Conservation (phyloP, 1,284 basidiomycete genomes). For the Fomitopsis pinicola region DNA sequence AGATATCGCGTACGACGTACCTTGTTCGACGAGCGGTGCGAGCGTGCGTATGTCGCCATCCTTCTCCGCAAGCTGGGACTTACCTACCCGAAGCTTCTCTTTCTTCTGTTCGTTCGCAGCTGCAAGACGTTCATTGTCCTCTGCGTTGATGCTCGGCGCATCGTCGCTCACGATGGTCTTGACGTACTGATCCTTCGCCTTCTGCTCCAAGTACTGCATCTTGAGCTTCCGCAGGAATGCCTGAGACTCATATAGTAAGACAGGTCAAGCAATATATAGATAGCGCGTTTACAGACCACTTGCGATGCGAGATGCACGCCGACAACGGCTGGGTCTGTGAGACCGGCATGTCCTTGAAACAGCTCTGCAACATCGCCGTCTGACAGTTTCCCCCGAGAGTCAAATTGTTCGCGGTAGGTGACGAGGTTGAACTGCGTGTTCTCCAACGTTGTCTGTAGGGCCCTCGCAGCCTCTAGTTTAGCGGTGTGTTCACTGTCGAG, state of each 20-base stretch:
- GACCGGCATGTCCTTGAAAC: slow-evolving; percentile 15
- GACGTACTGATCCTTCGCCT: slow-evolving; percentile 83
- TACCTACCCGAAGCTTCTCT: slow-evolving; percentile 56
- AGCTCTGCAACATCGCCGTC: slow-evolving; percentile 14
- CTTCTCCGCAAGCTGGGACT: slow-evolving; percentile 56
- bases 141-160: slow-evolving; percentile 67
- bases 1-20: slow-evolving; percentile 29
- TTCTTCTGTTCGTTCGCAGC: slow-evolving; percentile 68
- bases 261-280: no score
- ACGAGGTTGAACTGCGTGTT: slow-evolving; percentile 17
- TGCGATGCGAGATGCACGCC: slow-evolving; percentile 22
- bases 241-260: slow-evolving; percentile 32
- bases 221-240: slow-evolving; percentile 80
- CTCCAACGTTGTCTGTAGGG: slow-evolving; percentile 17
- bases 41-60: slow-evolving; percentile 57
- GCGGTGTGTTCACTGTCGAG: slow-evolving; percentile 10
- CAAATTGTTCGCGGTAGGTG: slow-evolving; percentile 19
- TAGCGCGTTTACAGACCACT: slow-evolving; percentile 11
- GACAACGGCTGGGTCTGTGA: slow-evolving; percentile 22
- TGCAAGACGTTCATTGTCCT: slow-evolving; percentile 67
- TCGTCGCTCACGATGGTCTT: slow-evolving; percentile 81
- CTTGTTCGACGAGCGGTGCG: slow-evolving; percentile 63
- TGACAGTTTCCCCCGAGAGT: slow-evolving; percentile 14
- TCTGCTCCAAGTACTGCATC: slow-evolving; percentile 82
- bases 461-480: slow-evolving; percentile 19